A percentile compares a stretch with the other conserved stretches of the same genome.
These are phyloP conservation scores for Aspergillus pseudotamarii DNA, from an alignment of 2,329 filamentous ascomycete species.

Conservation along the genomic window DNA sequence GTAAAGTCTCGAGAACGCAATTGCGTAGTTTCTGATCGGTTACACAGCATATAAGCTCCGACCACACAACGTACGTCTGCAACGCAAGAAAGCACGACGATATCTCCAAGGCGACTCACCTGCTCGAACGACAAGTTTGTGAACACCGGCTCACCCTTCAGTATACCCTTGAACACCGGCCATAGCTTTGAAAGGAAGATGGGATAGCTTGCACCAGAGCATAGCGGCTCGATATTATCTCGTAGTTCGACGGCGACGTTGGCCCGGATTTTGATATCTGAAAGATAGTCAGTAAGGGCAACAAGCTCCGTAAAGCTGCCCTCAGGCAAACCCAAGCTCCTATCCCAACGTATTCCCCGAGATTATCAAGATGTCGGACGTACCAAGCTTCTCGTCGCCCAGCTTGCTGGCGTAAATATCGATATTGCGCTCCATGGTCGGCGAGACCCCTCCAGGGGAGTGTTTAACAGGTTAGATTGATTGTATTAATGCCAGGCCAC, in stretches of 20 bases:
- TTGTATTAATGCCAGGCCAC: constrained; percentile 40
- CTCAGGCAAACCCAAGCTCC: background rate
- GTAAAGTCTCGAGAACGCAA: constrained; percentile 90
- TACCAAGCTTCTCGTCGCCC: constrained; percentile 52
- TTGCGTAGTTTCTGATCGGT: constrained; percentile 77
- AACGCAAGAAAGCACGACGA: background rate
- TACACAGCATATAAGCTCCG: background rate
- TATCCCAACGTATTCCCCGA: background rate
- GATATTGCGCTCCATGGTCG: constrained; percentile 49
- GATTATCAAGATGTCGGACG: constrained; percentile 16
- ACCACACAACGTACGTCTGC: background rate
- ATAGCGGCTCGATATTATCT: constrained; percentile 82
- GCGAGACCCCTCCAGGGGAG: constrained; percentile 25
- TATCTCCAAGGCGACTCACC: constrained; percentile 51
- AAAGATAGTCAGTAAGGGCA: constrained; percentile 10
- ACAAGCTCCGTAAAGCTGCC: background rate
- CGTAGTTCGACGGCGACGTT: constrained; percentile 83
- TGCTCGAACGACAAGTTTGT: constrained; percentile 89
- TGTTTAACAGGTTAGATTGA: constrained; percentile 20
- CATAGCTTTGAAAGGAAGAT: constrained; percentile 85
- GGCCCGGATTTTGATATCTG: constrained; percentile 80
- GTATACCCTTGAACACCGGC: constrained; percentile 82
- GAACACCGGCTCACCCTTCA: constrained; percentile 86
- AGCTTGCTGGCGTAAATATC: constrained; percentile 55
- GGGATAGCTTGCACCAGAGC: constrained; percentile 76